Conservation (phyloP, 192 early-diverging fungal species). For the Lunasporangiospora selenospora region DNA sequence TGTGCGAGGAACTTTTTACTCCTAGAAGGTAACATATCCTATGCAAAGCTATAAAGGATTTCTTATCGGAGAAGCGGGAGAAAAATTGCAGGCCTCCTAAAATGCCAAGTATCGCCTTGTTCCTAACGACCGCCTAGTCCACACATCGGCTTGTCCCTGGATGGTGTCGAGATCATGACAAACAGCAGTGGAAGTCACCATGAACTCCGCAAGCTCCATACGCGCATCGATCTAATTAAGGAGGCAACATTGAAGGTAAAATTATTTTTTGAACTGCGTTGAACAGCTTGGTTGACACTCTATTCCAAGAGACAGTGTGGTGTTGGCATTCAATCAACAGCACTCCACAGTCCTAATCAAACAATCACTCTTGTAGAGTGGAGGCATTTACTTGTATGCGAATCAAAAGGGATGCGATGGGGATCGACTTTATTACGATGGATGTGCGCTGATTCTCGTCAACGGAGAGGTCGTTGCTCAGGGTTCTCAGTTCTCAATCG, state of each 20-base stretch:
- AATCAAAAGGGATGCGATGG: constrained; percentile 99
- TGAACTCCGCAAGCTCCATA: constrained; percentile 91
- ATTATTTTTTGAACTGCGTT: too few relatives aligned
- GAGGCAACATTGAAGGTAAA: constrained; percentile 88
- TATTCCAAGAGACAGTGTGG: too few relatives aligned
- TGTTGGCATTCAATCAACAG: too few relatives aligned
- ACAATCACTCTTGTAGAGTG: constrained; percentile 68
- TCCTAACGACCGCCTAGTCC: constrained; percentile 68
- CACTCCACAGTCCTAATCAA: too few relatives aligned
- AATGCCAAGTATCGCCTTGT: neutral
- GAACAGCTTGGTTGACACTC: too few relatives aligned
- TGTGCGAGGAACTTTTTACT: constrained; percentile 98
- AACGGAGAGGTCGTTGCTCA: constrained; percentile 92
- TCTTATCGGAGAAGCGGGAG: too few relatives aligned
- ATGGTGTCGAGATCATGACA: constrained; percentile 96
- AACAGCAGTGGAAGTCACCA: constrained; percentile 98
- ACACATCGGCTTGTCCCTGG: constrained; percentile 91
- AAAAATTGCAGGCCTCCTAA: too few relatives aligned
- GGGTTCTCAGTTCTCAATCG: constrained; percentile 90
- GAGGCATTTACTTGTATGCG: constrained; percentile 95
- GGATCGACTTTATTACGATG: constrained; percentile 98
- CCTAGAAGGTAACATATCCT: constrained; percentile 76
- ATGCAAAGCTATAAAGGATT: too few relatives aligned
- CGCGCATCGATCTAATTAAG: constrained; percentile 86
- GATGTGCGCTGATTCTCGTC: constrained; percentile 85